Base-by-base conservation (phyloP, 768 basidiomycete genomes). In the Podaxis carcinomalis region DNA sequence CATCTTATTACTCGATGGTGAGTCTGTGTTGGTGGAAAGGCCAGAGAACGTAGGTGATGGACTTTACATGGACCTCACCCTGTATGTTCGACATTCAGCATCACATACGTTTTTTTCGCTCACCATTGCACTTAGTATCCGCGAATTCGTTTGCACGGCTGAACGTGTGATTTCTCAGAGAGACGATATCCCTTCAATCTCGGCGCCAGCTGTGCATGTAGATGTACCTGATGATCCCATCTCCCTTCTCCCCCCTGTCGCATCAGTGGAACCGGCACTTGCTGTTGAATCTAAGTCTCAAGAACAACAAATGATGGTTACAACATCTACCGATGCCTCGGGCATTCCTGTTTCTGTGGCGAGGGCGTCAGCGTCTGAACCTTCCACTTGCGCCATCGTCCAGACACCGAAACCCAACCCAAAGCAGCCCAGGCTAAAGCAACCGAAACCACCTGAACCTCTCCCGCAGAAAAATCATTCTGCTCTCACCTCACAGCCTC, bases 41-140 rank as follows among this genome's bases (percentile, higher is more conserved):
- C 19, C 51, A 14, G 27, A 52, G 28, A n/a, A 27, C 27, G 21
- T 32, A 11, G 59, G 36, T 32, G 39, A 53, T 23, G 51, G 19
- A 23, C 28, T 60, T 6, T 53, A 25, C 28, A 60, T 60, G 59
- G 59, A 60, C 35, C 37, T 60, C 2, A 32, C 39, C 42, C 28
- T 60, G 59, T 60, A 36, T 27, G 59, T 35, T 14, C 28, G 42
- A 44, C 10, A 23, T 44, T 32, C 32, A 14, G 27, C 19, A 11
- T 21, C 19, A 44, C 21, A 2, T 16, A 44, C 42, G 2, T 4
- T 16, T 44, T 16, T 14, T 19, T 57, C 23, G 13, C 47, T 57
- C 21, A 57, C 6, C 35, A 11, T 16, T 19, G 19, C 21, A 5
- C 11, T 4, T 19, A 57, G 57, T 23, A 50, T 36, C 14, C 57